Evolutionary conservation across 163 green algal genomes (phyloP).

Genomic region (Prototheca wickerhamii): DNA sequence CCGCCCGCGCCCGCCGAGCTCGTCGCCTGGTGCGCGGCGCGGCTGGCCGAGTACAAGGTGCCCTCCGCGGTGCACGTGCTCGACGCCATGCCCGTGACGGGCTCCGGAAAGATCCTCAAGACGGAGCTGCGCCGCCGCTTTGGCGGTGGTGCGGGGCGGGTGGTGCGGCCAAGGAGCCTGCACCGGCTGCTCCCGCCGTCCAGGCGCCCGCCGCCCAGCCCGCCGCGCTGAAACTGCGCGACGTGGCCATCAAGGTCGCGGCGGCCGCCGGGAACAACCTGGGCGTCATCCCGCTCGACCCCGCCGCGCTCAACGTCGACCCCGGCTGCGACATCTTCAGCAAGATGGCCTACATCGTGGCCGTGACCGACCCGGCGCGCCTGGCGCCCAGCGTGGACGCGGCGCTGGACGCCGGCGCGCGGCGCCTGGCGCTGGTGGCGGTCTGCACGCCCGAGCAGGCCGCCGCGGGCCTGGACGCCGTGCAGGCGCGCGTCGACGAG

Average conservation of each 20-base stretch:
- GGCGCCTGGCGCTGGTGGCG: slow-evolving; percentile 19
- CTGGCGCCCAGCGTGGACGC: background rate
- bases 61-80: slow-evolving; percentile 59
- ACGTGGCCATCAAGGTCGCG: slow-evolving; percentile 2
- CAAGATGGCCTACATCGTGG: slow-evolving; percentile 10
- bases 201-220: background rate
- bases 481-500: background rate
- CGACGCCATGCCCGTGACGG: slow-evolving; percentile 61
- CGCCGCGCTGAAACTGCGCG: background rate
- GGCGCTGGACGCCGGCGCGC: background rate
- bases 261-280: slow-evolving; percentile 2
- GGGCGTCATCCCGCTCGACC: slow-evolving; percentile 4
- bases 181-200: background rate
- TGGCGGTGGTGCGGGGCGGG: background rate
- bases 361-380: background rate
- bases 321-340: slow-evolving; percentile 12
- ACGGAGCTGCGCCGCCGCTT: slow-evolving; percentile 47
- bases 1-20: slow-evolving; percentile 26
- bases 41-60: slow-evolving; percentile 78
- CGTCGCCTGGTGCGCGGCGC: slow-evolving; percentile 53
- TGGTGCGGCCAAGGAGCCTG: background rate
- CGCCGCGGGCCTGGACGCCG: background rate
- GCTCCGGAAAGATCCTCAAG: slow-evolving; percentile 82
- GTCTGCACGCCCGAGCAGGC: background rate
- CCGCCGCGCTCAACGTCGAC: slow-evolving; percentile 2